Base-by-base conservation (phyloP, 1,139 yeast species). In the Yamadazyma mexicana region DNA sequence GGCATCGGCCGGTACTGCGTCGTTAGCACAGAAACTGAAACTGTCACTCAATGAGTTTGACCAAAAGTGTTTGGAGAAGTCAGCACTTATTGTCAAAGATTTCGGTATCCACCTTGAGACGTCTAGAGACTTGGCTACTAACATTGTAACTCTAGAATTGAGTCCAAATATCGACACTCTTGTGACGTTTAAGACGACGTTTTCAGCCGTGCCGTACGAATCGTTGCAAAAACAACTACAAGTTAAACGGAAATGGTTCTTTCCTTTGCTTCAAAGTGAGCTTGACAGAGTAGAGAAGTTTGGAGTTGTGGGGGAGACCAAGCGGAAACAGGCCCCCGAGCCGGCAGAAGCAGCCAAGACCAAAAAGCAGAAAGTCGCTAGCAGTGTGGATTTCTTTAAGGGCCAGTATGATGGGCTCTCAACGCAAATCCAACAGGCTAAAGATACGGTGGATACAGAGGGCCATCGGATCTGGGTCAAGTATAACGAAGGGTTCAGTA, bases 401-500 rank as follows among this genome's bases (percentile, higher is more conserved):
- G 62, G 59, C 2, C 63, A 58, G 43, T 70, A 71, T 43, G 73
- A 66, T 22, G 67, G 62, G 17, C 47, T 66, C 11, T 47, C 63
- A 4, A 55, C 53, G 12, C 63, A 57, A 38, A 47, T 51, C 15
- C 53, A 54, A 9, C 50, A 49, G 24, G 29, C 48, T 2, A 40
- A 38, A 27, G 38, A 46, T 34, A 42, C 49, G 12, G 43, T 42
- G 17, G 52, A 49, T n/a, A 47, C 48, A 22, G 50, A 53, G 15
- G 43, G 59, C n/a, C 41, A 40, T 10, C 69, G 85, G 46, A 84
- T 88, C 6, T 92, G 98, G 98, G 87, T 92, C 12, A 91, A 87
- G 55, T 91, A 83, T 54, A 86, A 86, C 49, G 98, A 91, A 60
- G 98, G 98, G 1, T 91, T 86, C 53, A 87, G 96, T 7, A 87